A percentile compares a stretch with the other conserved stretches of the same genome.
phyloP scores from a whole-genome alignment of 179 eudicot species.

The Spinacia oleracea region DNA sequence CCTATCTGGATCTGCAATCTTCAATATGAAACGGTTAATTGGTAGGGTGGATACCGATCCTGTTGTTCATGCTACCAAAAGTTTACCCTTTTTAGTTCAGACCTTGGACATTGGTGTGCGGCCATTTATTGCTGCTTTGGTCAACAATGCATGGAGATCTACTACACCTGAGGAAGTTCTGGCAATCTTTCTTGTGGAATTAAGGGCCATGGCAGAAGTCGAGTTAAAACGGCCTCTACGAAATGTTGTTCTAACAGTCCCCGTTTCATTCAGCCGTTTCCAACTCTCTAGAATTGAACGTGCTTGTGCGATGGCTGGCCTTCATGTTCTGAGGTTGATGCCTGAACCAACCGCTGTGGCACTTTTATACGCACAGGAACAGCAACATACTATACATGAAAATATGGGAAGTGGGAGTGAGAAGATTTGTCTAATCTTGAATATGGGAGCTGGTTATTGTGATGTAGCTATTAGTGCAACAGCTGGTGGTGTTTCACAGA shows the following conservation, averaged over 20 bases:
- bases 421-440: slow-evolving; percentile 68
- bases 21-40: slow-evolving; percentile 75
- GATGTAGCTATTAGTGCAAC: slow-evolving; percentile 81
- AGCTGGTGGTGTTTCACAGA: slow-evolving; percentile 86
- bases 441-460: slow-evolving; percentile 91
- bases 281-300: slow-evolving; percentile 70
- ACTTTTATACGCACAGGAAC: slow-evolving; percentile 77
- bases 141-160: slow-evolving; percentile 75
- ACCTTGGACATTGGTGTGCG: slow-evolving; percentile 76
- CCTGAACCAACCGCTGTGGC: slow-evolving; percentile 93
- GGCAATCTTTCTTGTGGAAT: slow-evolving; percentile 75
- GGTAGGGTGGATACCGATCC: slow-evolving; percentile 90
- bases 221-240: slow-evolving; percentile 58
- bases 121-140: slow-evolving; percentile 83
- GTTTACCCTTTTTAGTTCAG: slow-evolving; percentile 79
- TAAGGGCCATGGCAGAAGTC: slow-evolving; percentile 66
- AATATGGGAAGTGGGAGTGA: slow-evolving; percentile 79
- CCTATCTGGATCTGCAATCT: slow-evolving; percentile 67
- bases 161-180: slow-evolving; percentile 91
- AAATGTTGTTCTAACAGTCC: slow-evolving; percentile 67
- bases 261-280: slow-evolving; percentile 81
- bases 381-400: slow-evolving; percentile 51
- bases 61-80: slow-evolving; percentile 69
- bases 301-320: slow-evolving; percentile 95
- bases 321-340: slow-evolving; percentile 81